Evolutionary conservation across 2,329 filamentous ascomycete genomes (phyloP), one percentile per base, ranked within the genome.

Genomic region (Fusarium albidum): DNA sequence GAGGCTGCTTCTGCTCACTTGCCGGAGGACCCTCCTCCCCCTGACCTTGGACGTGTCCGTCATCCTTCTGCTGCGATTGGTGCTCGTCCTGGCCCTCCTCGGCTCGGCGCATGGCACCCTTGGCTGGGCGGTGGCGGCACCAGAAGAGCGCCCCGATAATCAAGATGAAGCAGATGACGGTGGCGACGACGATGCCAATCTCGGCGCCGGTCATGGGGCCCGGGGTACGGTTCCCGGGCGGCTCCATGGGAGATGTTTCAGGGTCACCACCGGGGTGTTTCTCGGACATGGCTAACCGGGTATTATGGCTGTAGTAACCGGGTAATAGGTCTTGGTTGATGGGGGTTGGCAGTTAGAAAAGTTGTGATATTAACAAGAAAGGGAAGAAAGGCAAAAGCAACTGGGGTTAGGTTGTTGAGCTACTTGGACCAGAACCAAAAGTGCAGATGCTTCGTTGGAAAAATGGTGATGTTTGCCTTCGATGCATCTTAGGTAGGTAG

Each of bases 131-230:
- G 12, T 47, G 43, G 8, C 65, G 67, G 46, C 59, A 58, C 39
- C 57, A 44, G 21, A 71, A 67, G 42, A 69, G 49, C 12, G 57
- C 50, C 13, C 49, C 47, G 7, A 71, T 49, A 35, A 64, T 44
- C 6, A 61, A 18, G 29, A 62, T 26, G 40, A 70, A 66, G 43
- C 62, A 59, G 31, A 58, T 10, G 27, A 66, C 55, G 11, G 59
- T 57, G 17, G 54, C 66, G 18, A 61, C 55, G n/a, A 71, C 63
- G 44, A 69, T 54, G 4, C 63, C 69, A 27, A 70, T 64, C 43
- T 71, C 69, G 25, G 65, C 43, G 15, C 60, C 42, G 8, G 57
- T 66, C 50, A 69, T 67, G 11, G 35, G n/a, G 17, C 13, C 38
- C 15, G 40, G 15, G 33, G 29, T 21, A 11, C 39, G 27, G 13